Percentiles rank a stretch among this genome's conserved stretches.
These are phyloP conservation scores for Shiraia sp. DNA, from an alignment of 2,329 filamentous ascomycete genomes.

Conservation along the genomic window DNA sequence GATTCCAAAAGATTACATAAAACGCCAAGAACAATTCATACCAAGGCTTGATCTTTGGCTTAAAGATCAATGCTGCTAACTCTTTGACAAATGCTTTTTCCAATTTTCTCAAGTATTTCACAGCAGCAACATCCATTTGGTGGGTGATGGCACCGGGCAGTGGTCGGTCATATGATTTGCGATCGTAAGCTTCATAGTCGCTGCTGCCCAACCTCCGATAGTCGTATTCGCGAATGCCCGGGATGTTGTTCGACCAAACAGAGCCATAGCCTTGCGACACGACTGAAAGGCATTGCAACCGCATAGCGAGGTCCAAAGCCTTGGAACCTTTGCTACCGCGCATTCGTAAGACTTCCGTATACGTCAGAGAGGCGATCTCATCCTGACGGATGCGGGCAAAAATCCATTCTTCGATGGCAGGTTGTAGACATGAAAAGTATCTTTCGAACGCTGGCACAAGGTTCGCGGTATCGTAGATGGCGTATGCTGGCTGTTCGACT, in stretches of 20 bases:
- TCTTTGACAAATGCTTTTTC: slow-evolving; percentile 37
- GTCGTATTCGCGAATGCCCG: slow-evolving; percentile 38
- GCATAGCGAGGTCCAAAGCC: slow-evolving; percentile 36
- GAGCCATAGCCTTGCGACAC: slow-evolving; percentile 45
- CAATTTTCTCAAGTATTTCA: slow-evolving; percentile 36
- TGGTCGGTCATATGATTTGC: slow-evolving; percentile 36
- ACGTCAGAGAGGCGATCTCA: slow-evolving; percentile 34
- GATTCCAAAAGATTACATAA: slow-evolving; percentile 42
- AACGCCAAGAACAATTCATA: slow-evolving; percentile 43
- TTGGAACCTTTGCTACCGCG: slow-evolving; percentile 22
- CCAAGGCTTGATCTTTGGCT: slow-evolving; percentile 41
- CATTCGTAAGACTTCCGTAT: slow-evolving; percentile 37
- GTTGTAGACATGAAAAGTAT: slow-evolving; percentile 33
- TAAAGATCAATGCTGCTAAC: slow-evolving; percentile 35
- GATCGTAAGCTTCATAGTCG: slow-evolving; percentile 42
- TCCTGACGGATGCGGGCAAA: slow-evolving; percentile 33
- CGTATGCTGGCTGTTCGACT: slow-evolving; percentile 40
- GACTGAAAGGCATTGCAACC: slow-evolving; percentile 40
- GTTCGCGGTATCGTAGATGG: slow-evolving; percentile 37
- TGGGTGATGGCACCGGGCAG: slow-evolving; percentile 42
- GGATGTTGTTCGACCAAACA: slow-evolving; percentile 35
- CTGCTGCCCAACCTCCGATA: slow-evolving; percentile 34
- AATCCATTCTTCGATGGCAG: slow-evolving; percentile 38
- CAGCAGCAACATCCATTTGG: slow-evolving; percentile 42
- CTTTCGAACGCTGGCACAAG: slow-evolving; percentile 31